phyloP scores from a whole-genome alignment of 176 grass and related monocot genomes.

The Hordeum marinum region DNA sequence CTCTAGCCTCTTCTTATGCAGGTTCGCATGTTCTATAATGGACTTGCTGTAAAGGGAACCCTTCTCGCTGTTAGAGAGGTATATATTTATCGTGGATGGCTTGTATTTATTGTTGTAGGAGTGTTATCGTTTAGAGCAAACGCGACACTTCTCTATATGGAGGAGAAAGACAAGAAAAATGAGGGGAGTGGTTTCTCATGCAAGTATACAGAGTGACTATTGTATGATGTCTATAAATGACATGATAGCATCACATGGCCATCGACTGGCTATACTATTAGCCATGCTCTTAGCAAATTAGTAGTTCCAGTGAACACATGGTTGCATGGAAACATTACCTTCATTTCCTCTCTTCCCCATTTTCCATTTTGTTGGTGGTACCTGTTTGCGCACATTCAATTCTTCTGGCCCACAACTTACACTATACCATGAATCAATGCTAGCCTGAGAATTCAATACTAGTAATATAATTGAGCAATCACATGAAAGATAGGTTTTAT shows the following conservation, averaged over 20 bases:
- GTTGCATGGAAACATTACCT: background rate
- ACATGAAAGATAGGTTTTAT: background rate
- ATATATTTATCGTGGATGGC: background rate
- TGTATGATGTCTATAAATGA: no score
- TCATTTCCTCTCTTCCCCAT: background rate
- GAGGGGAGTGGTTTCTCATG: no score
- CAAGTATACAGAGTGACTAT: no score
- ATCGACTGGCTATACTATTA: no score
- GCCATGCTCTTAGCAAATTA: background rate
- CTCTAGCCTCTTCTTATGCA: conserved; percentile 83
- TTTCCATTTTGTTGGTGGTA: background rate
- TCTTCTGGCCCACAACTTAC: background rate
- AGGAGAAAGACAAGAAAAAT: no score
- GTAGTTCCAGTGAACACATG: background rate
- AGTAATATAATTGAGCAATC: background rate
- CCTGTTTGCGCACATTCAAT: background rate
- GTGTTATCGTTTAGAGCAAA: background rate
- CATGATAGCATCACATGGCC: no score
- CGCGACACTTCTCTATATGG: no score
- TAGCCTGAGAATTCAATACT: background rate
- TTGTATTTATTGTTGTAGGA: background rate
- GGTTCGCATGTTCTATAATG: conserved; percentile 72
- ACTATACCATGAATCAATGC: background rate
- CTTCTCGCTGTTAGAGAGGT: conserved; percentile 56
- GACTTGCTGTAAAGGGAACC: conserved; percentile 69